Evolutionary conservation across 257 asterid genomes (phyloP), one percentile per base, ranked within the genome.

Genomic region (Penstemon davidsonii): DNA sequence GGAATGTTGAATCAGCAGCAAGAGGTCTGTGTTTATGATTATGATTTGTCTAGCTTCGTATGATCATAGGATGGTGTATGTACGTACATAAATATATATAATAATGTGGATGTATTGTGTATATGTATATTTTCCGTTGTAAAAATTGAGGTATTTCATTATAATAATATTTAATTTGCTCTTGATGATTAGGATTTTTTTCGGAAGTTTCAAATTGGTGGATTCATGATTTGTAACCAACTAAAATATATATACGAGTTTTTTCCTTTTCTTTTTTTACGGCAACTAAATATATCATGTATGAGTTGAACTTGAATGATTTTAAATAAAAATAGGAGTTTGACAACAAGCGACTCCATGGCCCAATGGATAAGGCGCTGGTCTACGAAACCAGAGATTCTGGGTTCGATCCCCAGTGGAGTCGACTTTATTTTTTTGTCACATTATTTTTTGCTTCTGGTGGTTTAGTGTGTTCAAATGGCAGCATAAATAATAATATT

Each of bases 291-390:
- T 15, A 15, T 15, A 15, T 15, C 18, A 15, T 15, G 18, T 15
- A 15, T 15, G 18, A 15, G 18, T 15, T 15, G 18, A 15, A 15
- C 18, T 15, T 15, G 18, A 15, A 15, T 15, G 18, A 15, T 15
- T 15, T 15, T 0, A 15, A 15, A 15, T 15, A 15, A 15, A 15
- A 15, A 15, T 15, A 15, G 18, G 18, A 15, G 5, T 40, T 5
- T 38, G 40, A 3, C 13, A 39, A 13, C 57, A 33, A 45, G 13
- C 0, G 86, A 82, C 79, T 83, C 87, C 63, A 83, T 83, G 85
- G 88, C 88, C 98, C 96, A 92, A 92, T 89, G 98, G 92, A 89
- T 89, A 87, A 87, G 96, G 98, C 91, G 96, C 95, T 92, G 98
- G 96, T 92, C 96, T 92, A 89, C 95, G 98, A 51, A 92, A 89